Percentiles rank a stretch among this genome's conserved stretches.
These are phyloP conservation scores for Claviceps maximensis DNA, from an alignment of 2,329 filamentous ascomycete species.

Conservation along the genomic window DNA sequence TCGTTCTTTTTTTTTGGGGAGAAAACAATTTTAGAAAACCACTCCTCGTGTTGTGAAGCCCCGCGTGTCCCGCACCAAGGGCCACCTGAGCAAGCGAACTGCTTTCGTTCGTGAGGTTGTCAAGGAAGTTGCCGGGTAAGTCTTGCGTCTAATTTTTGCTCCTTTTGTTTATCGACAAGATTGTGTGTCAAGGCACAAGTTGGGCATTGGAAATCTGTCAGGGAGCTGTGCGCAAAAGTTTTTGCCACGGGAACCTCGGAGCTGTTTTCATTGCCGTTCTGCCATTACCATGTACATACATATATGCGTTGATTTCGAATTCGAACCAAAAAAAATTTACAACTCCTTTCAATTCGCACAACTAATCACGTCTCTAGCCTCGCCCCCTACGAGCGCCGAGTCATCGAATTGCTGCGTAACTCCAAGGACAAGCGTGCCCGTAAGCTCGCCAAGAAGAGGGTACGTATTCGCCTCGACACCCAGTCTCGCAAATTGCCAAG, in stretches of 20 bases:
- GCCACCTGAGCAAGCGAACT: conserved; percentile 91
- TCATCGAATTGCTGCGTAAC: conserved; percentile 98
- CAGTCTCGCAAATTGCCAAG: neutral
- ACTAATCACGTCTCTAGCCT: conserved; percentile 37
- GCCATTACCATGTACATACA: too few relatives aligned
- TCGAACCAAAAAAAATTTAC: neutral
- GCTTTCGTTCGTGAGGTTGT: conserved; percentile 94
- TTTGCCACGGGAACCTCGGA: too few relatives aligned
- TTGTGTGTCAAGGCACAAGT: too few relatives aligned
- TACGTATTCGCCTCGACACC: conserved; percentile 32
- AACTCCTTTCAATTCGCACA: neutral
- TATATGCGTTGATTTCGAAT: too few relatives aligned
- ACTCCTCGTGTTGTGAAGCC: conserved; percentile 65
- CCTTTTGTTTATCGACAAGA: too few relatives aligned
- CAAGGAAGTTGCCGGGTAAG: conserved; percentile 94
- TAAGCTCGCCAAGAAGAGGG: conserved; percentile 98
- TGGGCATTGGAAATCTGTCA: too few relatives aligned
- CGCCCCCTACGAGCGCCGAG: conserved; percentile 92
- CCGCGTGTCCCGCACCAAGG: conserved; percentile 77
- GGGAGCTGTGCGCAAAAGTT: too few relatives aligned
- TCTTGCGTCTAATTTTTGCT: conserved; percentile 12
- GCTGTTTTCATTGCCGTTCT: too few relatives aligned
- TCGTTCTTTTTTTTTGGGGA: conserved; percentile 8
- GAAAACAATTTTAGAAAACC: conserved; percentile 54
- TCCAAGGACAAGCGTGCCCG: conserved; percentile 98